Percentiles rank a stretch among this genome's conserved stretches.
These are phyloP conservation scores for Thraustochytrium sp. DNA, from an alignment of 352 stramenopile species.

Conservation along the genomic window DNA sequence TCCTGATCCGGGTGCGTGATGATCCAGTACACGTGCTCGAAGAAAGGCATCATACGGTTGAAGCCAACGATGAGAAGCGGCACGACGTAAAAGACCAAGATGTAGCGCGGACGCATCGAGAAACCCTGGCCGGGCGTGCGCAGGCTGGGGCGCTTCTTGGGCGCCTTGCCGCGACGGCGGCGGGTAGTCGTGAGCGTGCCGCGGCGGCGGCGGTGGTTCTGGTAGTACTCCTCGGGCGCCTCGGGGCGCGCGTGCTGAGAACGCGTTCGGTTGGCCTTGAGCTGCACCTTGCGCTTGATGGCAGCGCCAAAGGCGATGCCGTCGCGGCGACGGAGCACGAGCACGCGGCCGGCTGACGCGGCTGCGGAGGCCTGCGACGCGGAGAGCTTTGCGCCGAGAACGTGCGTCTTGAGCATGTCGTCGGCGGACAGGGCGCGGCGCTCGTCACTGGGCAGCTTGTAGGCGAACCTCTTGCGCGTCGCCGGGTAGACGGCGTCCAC, in stretches of 20 bases:
- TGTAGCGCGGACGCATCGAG: neutral
- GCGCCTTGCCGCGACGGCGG: neutral
- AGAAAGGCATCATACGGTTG: conserved; percentile 1
- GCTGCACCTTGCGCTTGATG: conserved; percentile 29
- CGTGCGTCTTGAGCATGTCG: neutral
- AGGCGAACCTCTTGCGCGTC: neutral
- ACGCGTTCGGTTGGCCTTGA: neutral
- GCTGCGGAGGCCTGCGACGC: conserved; percentile 16
- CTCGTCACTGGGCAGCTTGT: neutral
- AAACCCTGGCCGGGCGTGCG: neutral
- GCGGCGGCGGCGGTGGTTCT: neutral
- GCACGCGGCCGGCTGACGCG: neutral
- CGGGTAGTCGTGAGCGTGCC: neutral
- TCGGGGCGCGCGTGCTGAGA: neutral
- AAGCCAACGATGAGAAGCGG: conserved; percentile 10
- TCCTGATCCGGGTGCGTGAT: conserved; percentile 1
- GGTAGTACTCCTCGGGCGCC: neutral
- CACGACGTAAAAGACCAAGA: conserved; percentile 18
- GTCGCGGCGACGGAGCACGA: neutral
- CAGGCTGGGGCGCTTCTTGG: neutral
- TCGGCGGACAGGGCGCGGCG: neutral
- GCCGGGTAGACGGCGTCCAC: neutral
- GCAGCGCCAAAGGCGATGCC: conserved; percentile 15
- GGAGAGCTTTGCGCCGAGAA: neutral
- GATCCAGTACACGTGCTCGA: neutral